A percentile compares a stretch with the other conserved stretches of the same genome.
Conservation (phyloP, 2,329 filamentous ascomycete genomes). For the Endoconidiophora laricicola region DNA sequence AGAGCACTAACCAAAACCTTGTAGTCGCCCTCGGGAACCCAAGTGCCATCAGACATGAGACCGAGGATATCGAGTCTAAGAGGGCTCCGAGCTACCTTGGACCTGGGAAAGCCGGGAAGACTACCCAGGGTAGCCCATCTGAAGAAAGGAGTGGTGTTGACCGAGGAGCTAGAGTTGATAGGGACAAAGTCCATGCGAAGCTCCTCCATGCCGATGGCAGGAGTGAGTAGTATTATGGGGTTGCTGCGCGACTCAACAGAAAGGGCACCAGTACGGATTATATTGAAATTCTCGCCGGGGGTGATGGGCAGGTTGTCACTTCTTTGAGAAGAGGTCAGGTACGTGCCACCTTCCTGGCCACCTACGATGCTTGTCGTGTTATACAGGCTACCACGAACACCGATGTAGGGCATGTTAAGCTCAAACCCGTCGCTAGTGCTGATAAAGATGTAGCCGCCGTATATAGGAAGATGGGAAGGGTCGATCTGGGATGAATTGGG, state of each 20-base stretch:
- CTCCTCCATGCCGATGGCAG: not conserved
- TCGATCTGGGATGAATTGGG: not conserved
- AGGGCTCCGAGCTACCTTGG: conserved; percentile 16
- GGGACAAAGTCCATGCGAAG: not conserved
- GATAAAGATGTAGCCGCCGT: not conserved
- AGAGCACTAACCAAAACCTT: conserved; percentile 31
- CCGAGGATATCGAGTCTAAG: conserved; percentile 26
- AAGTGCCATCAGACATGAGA: conserved; percentile 27
- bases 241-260: not conserved
- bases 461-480: not conserved
- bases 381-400: not conserved
- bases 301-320: not conserved
- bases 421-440: not conserved
- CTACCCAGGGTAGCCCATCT: not conserved
- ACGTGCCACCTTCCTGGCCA: not conserved
- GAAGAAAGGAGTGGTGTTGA: not conserved
- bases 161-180: not conserved
- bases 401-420: not conserved
- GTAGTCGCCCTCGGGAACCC: conserved; percentile 32
- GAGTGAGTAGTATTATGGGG: not conserved
- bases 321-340: not conserved
- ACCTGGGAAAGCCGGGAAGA: not conserved
- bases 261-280: not conserved
- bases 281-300: not conserved
- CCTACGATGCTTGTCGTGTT: not conserved